Evolutionary conservation across 108 stramenopile genomes (phyloP).

Genomic region (Cyclotella baltica): DNA sequence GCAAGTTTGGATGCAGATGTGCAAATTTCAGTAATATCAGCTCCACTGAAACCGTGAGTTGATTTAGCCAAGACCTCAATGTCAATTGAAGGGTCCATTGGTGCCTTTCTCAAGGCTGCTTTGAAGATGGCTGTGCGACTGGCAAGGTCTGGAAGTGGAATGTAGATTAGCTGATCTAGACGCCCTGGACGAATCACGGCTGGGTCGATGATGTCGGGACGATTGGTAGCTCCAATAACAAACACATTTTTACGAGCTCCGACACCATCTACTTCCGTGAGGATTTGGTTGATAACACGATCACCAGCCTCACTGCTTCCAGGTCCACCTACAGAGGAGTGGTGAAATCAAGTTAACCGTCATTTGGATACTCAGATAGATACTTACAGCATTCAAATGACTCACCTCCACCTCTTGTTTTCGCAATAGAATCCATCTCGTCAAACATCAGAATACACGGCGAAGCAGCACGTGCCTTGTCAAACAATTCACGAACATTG

Average conservation of each 20-base stretch:
- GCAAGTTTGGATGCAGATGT: conserved; percentile 96
- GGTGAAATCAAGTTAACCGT: not conserved
- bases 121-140: conserved; percentile 95
- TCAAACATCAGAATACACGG: conserved; percentile 99
- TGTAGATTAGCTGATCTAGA: conserved; percentile 99
- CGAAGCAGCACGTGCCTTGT: conserved; percentile 98
- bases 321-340: conserved; percentile 41
- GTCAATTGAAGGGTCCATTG: conserved; percentile 81
- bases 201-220: conserved; percentile 98
- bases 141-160: conserved; percentile 94
- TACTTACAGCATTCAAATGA: not conserved
- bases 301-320: conserved; percentile 98
- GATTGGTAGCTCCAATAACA: conserved; percentile 99
- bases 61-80: conserved; percentile 84
- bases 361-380: not conserved
- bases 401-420: conserved; percentile 92
- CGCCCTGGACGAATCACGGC: conserved; percentile 99
- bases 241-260: conserved; percentile 98
- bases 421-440: conserved; percentile 99
- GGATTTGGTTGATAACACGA: conserved; percentile 99
- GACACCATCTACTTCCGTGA: conserved; percentile 98
- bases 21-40: conserved; percentile 98
- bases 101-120: conserved; percentile 95
- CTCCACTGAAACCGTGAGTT: conserved; percentile 95
- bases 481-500: conserved; percentile 98